These are phyloP conservation scores for Pyrenula aspistea DNA, from an alignment of 495 filamentous ascomycete species.

Conservation along the genomic window DNA sequence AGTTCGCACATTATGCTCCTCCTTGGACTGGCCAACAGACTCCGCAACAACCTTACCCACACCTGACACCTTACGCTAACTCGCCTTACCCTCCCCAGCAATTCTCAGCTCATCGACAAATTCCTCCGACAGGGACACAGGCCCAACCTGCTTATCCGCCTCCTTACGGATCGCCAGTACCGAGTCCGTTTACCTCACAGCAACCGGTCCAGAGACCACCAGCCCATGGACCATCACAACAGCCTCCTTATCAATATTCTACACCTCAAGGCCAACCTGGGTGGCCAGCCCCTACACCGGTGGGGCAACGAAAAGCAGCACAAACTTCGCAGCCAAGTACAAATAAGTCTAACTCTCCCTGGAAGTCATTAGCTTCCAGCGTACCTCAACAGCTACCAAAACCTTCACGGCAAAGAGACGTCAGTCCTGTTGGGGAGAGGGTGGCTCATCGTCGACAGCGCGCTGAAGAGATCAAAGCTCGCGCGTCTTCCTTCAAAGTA, in stretches of 20 bases:
- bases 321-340: background rate
- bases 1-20: constrained; percentile 9
- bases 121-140: constrained; percentile 1
- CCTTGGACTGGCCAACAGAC: constrained; percentile 4
- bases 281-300: background rate
- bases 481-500: background rate
- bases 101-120: background rate
- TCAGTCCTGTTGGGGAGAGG: background rate
- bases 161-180: constrained; percentile 5
- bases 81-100: background rate
- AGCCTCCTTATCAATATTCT: background rate
- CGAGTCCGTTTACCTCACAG: constrained; percentile 4
- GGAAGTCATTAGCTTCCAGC: background rate
- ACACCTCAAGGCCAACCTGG: background rate
- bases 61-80: constrained; percentile 6
- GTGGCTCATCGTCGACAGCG: background rate
- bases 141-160: constrained; percentile 7
- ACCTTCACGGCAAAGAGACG: background rate
- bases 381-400: background rate
- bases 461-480: background rate
- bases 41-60: constrained; percentile 1
- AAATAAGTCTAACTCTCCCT: background rate
- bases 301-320: background rate
- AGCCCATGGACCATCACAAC: background rate
- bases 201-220: constrained; percentile 3